Conservation (phyloP, 805 yeast genomes). For the Candida ponderosae region DNA sequence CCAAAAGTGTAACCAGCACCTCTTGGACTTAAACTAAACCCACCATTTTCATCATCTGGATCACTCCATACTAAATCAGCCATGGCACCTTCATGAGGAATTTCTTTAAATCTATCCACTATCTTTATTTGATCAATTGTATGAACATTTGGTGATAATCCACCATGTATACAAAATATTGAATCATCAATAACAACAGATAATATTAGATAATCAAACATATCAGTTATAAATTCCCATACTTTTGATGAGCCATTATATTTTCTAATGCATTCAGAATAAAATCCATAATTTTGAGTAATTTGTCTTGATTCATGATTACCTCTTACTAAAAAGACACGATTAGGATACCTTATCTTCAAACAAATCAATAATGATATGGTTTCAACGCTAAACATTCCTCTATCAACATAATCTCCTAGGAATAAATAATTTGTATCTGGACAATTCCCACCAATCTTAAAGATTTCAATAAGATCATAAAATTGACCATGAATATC, state of each 20-base stretch:
- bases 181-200: conserved; percentile 87
- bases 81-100: conserved; percentile 99
- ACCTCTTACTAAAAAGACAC: conserved; percentile 82
- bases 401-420: conserved; percentile 96
- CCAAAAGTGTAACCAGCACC: conserved; percentile 99
- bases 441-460: conserved; percentile 90
- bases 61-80: conserved; percentile 99
- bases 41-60: conserved; percentile 75
- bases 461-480: conserved; percentile 85
- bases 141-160: conserved; percentile 90
- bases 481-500: conserved; percentile 98
- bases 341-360: conserved; percentile 78
- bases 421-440: conserved; percentile 87
- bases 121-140: conserved; percentile 86
- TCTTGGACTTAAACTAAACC: conserved; percentile 84
- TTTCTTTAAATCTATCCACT: conserved; percentile 86
- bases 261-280: conserved; percentile 87
- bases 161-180: conserved; percentile 95
- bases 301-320: conserved; percentile 96
- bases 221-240: conserved; percentile 86
- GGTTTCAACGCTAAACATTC: conserved; percentile 89
- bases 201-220: conserved; percentile 84
- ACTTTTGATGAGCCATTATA: conserved; percentile 66
- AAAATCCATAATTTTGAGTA: conserved; percentile 95
- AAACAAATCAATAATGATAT: conserved; percentile 74